A percentile compares a stretch with the other conserved stretches of the same genome.
Conservation (phyloP, 2,329 filamentous ascomycete species). For the Nothophoma quercina region DNA sequence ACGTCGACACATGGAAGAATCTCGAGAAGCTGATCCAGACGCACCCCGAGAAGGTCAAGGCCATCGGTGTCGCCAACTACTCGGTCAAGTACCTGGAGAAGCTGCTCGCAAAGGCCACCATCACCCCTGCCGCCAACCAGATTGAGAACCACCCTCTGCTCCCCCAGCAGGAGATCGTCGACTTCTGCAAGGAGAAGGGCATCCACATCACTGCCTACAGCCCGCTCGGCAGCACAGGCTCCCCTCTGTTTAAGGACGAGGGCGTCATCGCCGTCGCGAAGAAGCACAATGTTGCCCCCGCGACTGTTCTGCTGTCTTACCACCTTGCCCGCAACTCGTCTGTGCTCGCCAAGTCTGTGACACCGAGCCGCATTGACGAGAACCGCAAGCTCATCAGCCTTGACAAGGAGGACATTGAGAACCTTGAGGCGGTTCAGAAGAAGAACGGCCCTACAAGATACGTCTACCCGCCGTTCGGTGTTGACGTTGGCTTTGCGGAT, state of each 20-base stretch:
- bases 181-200: conserved; percentile 71
- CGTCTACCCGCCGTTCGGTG: conserved; percentile 59
- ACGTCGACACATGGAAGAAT: conserved; percentile 78
- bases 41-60: conserved; percentile 56
- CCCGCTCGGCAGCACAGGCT: conserved; percentile 58
- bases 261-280: conserved; percentile 57
- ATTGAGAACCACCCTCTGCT: conserved; percentile 77
- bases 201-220: conserved; percentile 77
- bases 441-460: conserved; percentile 56
- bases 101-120: conserved; percentile 65
- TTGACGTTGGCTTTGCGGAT: conserved; percentile 59
- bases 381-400: conserved; percentile 73
- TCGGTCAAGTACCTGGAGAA: conserved; percentile 57
- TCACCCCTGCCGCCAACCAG: conserved; percentile 73
- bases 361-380: conserved; percentile 70
- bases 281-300: conserved; percentile 58
- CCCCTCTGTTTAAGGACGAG: conserved; percentile 57
- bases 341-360: conserved; percentile 78
- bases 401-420: conserved; percentile 68
- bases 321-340: conserved; percentile 73
- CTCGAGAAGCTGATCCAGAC: conserved; percentile 69
- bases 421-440: conserved; percentile 56
- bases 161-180: conserved; percentile 75
- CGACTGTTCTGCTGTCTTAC: conserved; percentile 73
- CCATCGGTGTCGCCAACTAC: conserved; percentile 61